Conservation (phyloP, 495 filamentous ascomycete species). For the Xylaria cubensis region DNA sequence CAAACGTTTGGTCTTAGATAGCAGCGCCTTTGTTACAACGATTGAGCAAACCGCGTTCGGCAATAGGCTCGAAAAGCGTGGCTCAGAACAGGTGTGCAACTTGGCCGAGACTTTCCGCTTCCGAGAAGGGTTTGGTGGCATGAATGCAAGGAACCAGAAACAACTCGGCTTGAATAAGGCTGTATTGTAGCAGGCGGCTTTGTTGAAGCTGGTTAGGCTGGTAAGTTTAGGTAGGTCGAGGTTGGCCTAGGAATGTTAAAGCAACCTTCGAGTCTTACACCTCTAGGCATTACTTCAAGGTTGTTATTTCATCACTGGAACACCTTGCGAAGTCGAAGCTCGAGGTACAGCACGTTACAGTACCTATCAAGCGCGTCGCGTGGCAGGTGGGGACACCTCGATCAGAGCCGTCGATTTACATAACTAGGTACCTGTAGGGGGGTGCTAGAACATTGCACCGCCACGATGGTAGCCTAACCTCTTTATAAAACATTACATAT, state of each 20-base stretch:
- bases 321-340: not conserved
- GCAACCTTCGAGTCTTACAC: slow-evolving; percentile 1
- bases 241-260: not conserved
- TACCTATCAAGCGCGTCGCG: slow-evolving; percentile 22
- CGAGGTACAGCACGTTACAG: not conserved
- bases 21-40: slow-evolving; percentile 22
- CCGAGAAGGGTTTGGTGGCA: slow-evolving; percentile 21
- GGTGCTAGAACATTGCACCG: not conserved
- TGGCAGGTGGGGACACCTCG: slow-evolving; percentile 4
- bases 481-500: too few species aligned
- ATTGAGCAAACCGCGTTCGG: slow-evolving; percentile 19
- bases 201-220: not conserved
- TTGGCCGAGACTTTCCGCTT: slow-evolving; percentile 22
- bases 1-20: slow-evolving; percentile 20
- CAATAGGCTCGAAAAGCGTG: slow-evolving; percentile 17
- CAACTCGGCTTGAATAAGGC: not conserved
- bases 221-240: not conserved
- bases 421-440: too few species aligned
- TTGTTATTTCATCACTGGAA: not conserved
- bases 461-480: not conserved
- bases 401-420: not conserved
- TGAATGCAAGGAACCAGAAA: slow-evolving; percentile 7
- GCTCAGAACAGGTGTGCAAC: slow-evolving; percentile 7
- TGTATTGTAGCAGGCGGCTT: slow-evolving; percentile 14
- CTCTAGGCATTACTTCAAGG: not conserved